phyloP scores from a whole-genome alignment of 2,329 filamentous ascomycete genomes.

The Xylariaceae sp. region DNA sequence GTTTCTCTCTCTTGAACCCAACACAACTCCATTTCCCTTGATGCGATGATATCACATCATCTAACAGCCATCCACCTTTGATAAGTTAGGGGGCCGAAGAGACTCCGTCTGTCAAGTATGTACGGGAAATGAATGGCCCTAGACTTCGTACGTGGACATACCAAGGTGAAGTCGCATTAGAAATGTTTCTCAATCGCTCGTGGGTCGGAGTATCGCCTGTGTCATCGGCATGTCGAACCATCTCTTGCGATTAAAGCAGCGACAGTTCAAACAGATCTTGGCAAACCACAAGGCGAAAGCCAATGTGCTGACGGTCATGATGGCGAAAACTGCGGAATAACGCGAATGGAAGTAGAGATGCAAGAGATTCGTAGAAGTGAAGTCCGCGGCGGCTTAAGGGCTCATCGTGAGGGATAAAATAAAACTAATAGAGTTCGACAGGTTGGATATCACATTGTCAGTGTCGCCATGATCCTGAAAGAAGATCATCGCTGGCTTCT shows the following conservation, averaged over 20 bases:
- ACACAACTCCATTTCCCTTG: slow-evolving; percentile 15
- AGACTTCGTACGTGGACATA: slow-evolving; percentile 3
- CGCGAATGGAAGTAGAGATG: slow-evolving; percentile 26
- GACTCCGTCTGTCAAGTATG: slow-evolving; percentile 24
- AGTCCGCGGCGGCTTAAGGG: slow-evolving; percentile 27
- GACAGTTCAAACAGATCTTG: slow-evolving; percentile 9
- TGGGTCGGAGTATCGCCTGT: slow-evolving; percentile 3
- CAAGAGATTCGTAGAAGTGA: slow-evolving; percentile 27
- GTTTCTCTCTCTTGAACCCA: slow-evolving; percentile 9
- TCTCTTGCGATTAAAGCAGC: slow-evolving; percentile 6
- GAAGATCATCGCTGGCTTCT: slow-evolving; percentile 45
- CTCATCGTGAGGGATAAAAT: slow-evolving; percentile 25
- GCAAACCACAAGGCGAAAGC: slow-evolving; percentile 1
- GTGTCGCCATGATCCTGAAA: slow-evolving; percentile 11
- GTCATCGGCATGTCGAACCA: slow-evolving; percentile 6
- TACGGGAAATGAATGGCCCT: slow-evolving; percentile 27
- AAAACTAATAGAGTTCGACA: slow-evolving; percentile 15
- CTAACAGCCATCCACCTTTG: slow-evolving; percentile 6
- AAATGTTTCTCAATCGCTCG: slow-evolving; percentile 1
- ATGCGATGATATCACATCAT: slow-evolving; percentile 6
- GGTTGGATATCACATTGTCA: slow-evolving; percentile 14
- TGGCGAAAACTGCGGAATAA: slow-evolving; percentile 12
- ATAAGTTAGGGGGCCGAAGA: slow-evolving; percentile 12
- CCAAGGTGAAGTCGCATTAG: slow-evolving; percentile 4
- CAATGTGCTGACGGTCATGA: slow-evolving; percentile 7